Percentiles rank a stretch among this genome's conserved stretches.
These are phyloP conservation scores for Vitis hybrid DNA, from an alignment of 177 flowering plant genomes.

Conservation along the genomic window DNA sequence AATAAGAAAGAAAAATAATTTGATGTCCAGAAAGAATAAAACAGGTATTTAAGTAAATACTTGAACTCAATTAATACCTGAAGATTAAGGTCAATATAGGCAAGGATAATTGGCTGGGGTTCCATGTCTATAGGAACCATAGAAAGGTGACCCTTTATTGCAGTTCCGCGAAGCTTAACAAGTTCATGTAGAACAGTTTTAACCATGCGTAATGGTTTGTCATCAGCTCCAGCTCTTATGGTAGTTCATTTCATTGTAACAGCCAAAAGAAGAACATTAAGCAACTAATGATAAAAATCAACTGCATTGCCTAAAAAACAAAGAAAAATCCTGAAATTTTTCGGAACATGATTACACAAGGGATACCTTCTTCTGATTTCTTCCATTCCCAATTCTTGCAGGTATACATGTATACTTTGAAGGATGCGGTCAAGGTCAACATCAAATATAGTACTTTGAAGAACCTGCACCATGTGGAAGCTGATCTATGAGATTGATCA, in stretches of 20 bases:
- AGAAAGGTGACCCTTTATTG: constrained; percentile 96
- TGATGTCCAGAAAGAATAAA: background rate
- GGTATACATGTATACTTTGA: constrained; percentile 91
- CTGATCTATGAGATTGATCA: background rate
- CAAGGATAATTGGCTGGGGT: constrained; percentile 98
- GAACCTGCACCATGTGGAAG: constrained; percentile 55
- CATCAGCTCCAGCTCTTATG: constrained; percentile 97
- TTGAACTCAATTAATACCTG: constrained; percentile 54
- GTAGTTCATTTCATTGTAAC: background rate
- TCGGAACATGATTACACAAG: too few species aligned
- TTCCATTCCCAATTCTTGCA: constrained; percentile 99
- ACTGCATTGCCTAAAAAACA: too few species aligned
- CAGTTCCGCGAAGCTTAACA: constrained; percentile 97
- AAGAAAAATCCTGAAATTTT: too few species aligned
- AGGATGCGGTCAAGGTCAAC: constrained; percentile 97
- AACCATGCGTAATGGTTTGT: constrained; percentile 98
- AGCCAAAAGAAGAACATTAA: background rate
- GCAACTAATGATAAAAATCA: background rate
- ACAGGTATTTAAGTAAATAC: background rate
- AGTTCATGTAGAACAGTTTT: constrained; percentile 99
- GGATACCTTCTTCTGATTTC: constrained; percentile 92
- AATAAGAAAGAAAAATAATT: background rate
- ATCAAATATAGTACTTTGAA: constrained; percentile 88
- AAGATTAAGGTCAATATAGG: constrained; percentile 96
- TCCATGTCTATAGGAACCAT: constrained; percentile 99